phyloP scores from a whole-genome alignment of 1,284 basidiomycete genomes.

The Ceratobasidium sp. region DNA sequence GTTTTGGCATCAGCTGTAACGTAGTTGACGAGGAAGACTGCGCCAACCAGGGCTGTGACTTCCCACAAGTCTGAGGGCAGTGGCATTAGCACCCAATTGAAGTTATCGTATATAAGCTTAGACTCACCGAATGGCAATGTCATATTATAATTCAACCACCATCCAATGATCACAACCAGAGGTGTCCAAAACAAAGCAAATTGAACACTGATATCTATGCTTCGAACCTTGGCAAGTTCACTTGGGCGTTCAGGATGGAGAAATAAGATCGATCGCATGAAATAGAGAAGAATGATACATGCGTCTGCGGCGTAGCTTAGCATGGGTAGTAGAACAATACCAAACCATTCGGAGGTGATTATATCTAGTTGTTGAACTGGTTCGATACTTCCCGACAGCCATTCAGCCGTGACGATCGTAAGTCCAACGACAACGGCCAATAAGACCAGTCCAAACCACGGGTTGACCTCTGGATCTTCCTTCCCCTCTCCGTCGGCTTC shows the following conservation, averaged over 20 bases:
- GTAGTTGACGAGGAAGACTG: slow-evolving; percentile 74
- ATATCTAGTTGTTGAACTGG: slow-evolving; percentile 55
- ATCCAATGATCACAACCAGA: slow-evolving; percentile 63
- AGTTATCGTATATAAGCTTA: neutral
- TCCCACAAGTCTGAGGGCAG: slow-evolving; percentile 59
- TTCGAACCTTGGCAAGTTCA: slow-evolving; percentile 63
- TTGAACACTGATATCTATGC: slow-evolving; percentile 72
- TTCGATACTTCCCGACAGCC: slow-evolving; percentile 68
- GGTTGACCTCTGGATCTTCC: slow-evolving; percentile 63
- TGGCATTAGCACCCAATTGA: neutral
- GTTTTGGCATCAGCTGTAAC: slow-evolving; percentile 73
- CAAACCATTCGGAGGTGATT: slow-evolving; percentile 60
- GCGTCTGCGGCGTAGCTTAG: slow-evolving; percentile 75
- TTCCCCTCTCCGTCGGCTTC: slow-evolving; percentile 52
- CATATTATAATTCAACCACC: slow-evolving; percentile 64
- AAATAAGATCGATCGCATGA: slow-evolving; percentile 50
- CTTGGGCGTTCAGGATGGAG: slow-evolving; percentile 53
- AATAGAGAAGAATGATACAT: slow-evolving; percentile 61
- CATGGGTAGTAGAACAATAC: slow-evolving; percentile 69
- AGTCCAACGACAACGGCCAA: slow-evolving; percentile 62
- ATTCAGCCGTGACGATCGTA: slow-evolving; percentile 72
- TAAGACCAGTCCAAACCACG: slow-evolving; percentile 63
- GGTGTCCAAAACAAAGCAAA: slow-evolving; percentile 72
- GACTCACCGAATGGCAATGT: slow-evolving; percentile 62
- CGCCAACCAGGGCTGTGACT: slow-evolving; percentile 63